Base-by-base conservation (phyloP, 2,329 filamentous ascomycete species). In the Monosporascus ibericus region DNA sequence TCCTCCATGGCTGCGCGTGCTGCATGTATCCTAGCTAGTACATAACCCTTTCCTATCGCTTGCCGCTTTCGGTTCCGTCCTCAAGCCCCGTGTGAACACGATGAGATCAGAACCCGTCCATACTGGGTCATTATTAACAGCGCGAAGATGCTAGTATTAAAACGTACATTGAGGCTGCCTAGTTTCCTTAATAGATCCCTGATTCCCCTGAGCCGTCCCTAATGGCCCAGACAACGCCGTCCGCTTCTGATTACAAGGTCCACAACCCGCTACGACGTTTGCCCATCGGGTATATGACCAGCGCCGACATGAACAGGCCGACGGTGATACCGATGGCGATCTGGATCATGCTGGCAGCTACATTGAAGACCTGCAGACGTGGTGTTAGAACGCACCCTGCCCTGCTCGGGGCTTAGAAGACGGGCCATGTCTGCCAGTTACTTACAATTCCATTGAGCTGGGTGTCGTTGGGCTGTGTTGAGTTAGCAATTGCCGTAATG, bases 281-380 rank as follows among this genome's bases (percentile, higher is more conserved):
- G 14, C 80, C 80, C 36, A 81, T 65, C 0, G 79, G 79, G 60
- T 81, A 81, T 15, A 81, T 74, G 51, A 81, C 70, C 46, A 81
- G 61, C 6, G 78, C 78, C 50, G 79, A 80, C 61, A 82, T 69
- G 54, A 79, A 81, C 25, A 85, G 60, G 14, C 81, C 81, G 2
- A 84, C 80, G n/a, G 79, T 81, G 53, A 84, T 80, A 37, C 80
- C 80, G 51, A 84, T 82, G 6, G 81, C 78, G 2, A 84, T 77
- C 62, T 85, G 80, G 20, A 85, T 77, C 50, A 84, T 80, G 53
- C 76, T 80, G 39, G 80, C 73, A 27, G 81, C 67, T 5, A 84
- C 77, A 8, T 75, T 77, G 55, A 83, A 81, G 17, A 61, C 56
- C 60, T 62, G 49, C 3, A 40, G 6, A 36, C 6, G 36, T 3